Evolutionary conservation across 352 stramenopile genomes (phyloP).

Genomic region (Globisporangium yorkense): DNA sequence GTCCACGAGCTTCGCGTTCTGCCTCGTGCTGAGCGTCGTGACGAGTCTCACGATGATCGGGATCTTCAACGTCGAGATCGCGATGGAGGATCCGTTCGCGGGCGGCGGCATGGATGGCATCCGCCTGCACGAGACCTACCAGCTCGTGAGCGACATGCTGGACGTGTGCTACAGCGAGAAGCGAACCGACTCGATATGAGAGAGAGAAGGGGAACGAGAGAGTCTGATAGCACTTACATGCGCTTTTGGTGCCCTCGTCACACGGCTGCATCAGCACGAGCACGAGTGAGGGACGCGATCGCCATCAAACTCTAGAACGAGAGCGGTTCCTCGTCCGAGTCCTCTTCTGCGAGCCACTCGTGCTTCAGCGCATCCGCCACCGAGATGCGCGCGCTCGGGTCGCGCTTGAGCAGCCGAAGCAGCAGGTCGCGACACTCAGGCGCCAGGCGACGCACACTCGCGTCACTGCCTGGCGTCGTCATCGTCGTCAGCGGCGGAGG

Average conservation of each 20-base stretch:
- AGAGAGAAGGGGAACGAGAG: neutral
- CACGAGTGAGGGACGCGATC: neutral
- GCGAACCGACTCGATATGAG: neutral
- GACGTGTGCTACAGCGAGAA: constrained; percentile 34
- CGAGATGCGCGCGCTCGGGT: constrained; percentile 45
- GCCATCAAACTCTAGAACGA: constrained; percentile 46
- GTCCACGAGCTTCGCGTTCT: constrained; percentile 72
- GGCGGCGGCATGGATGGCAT: constrained; percentile 63
- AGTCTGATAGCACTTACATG: neutral
- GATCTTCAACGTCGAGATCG: constrained; percentile 84
- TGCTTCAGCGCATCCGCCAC: constrained; percentile 45
- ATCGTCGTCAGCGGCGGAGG: constrained; percentile 15
- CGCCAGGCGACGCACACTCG: constrained; percentile 13
- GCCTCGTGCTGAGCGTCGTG: constrained; percentile 59
- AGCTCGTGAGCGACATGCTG: constrained; percentile 47
- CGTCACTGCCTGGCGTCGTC: neutral
- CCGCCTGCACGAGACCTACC: constrained; percentile 47
- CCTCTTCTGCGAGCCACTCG: constrained; percentile 42
- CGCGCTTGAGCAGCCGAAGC: constrained; percentile 37
- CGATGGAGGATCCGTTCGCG: constrained; percentile 81
- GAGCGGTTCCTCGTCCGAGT: constrained; percentile 49
- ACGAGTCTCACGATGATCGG: constrained; percentile 83
- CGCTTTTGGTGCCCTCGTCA: neutral
- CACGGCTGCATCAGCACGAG: neutral
- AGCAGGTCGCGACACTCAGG: constrained; percentile 44